Conservation (phyloP, 768 basidiomycete species). For the Xerocomellus amylosporus region DNA sequence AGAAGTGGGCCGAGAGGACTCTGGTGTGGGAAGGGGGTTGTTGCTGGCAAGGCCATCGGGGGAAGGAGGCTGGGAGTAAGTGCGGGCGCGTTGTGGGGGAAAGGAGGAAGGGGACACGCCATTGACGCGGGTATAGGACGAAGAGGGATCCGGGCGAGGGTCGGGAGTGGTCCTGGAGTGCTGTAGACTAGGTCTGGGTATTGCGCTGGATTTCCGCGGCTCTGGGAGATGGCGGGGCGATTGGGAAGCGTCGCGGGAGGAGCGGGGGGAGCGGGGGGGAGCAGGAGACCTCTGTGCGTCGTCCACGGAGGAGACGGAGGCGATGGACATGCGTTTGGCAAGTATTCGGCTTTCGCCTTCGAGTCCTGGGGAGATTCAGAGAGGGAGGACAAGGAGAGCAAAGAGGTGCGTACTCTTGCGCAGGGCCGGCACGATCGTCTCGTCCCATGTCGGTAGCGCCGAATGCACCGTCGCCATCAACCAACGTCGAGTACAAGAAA, state of each 20-base stretch:
- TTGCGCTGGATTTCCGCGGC: slow-evolving; percentile 40
- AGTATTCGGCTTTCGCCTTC: slow-evolving; percentile 79
- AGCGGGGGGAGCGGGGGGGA: slow-evolving; percentile 18
- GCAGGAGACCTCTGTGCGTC: slow-evolving; percentile 33
- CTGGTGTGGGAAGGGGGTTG: slow-evolving; percentile 33
- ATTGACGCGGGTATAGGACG: slow-evolving; percentile 26
- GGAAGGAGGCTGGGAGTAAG: slow-evolving; percentile 54
- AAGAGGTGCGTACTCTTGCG: slow-evolving; percentile 60
- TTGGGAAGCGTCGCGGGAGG: slow-evolving; percentile 20
- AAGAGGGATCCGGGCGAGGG: slow-evolving; percentile 21
- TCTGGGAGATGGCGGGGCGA: slow-evolving; percentile 24
- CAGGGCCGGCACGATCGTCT: slow-evolving; percentile 76
- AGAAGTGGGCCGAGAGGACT: slow-evolving; percentile 41
- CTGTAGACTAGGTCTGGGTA: slow-evolving; percentile 47
- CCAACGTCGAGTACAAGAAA: neutral
- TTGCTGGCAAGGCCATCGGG: slow-evolving; percentile 32
- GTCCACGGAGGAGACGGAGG: slow-evolving; percentile 60
- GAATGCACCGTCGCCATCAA: slow-evolving; percentile 41
- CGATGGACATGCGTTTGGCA: slow-evolving; percentile 70
- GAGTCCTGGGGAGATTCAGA: slow-evolving; percentile 49
- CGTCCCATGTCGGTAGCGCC: slow-evolving; percentile 65
- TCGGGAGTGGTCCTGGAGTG: slow-evolving; percentile 33
- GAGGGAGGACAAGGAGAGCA: neutral
- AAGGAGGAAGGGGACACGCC: slow-evolving; percentile 31
- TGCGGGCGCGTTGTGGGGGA: slow-evolving; percentile 52